A percentile compares a stretch with the other conserved stretches of the same genome.
Conservation (phyloP, 139 green algal species). For the Chlamydomonas sp. region DNA sequence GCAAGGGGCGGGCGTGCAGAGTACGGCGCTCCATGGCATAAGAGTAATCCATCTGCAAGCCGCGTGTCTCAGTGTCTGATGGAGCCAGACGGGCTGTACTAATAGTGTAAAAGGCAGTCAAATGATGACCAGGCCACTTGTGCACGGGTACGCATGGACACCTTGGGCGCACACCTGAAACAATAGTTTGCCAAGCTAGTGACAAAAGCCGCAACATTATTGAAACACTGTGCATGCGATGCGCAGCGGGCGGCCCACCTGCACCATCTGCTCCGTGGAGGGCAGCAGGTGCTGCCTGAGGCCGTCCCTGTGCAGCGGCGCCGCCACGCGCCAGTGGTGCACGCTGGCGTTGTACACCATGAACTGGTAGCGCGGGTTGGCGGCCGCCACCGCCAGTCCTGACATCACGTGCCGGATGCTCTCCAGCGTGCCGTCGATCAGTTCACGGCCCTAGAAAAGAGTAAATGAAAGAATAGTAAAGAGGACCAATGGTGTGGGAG, state of each 20-base stretch:
- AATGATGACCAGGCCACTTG: no score
- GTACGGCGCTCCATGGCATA: neutral
- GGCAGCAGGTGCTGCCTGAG: slow-evolving; percentile 60
- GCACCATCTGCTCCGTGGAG: slow-evolving; percentile 53
- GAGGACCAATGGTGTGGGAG: no score
- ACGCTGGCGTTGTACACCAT: slow-evolving; percentile 76
- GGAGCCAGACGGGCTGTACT: no score
- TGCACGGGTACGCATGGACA: no score
- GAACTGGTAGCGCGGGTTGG: slow-evolving; percentile 60
- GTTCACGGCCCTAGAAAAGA: slow-evolving; percentile 52
- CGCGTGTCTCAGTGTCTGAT: no score
- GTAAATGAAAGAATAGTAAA: no score
- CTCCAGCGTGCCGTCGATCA: slow-evolving; percentile 63
- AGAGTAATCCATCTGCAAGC: neutral
- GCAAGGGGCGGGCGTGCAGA: no score
- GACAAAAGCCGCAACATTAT: no score
- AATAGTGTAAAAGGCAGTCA: no score
- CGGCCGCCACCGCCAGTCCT: slow-evolving; percentile 44
- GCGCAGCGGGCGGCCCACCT: slow-evolving; percentile 17
- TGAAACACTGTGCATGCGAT: no score
- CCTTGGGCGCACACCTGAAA: no score
- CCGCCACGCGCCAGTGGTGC: slow-evolving; percentile 67
- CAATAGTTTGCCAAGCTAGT: no score
- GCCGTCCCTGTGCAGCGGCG: slow-evolving; percentile 60
- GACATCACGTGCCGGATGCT: slow-evolving; percentile 56